Conservation (phyloP, 192 early-diverging fungal genomes). For the Polychytrium aggregatum region DNA sequence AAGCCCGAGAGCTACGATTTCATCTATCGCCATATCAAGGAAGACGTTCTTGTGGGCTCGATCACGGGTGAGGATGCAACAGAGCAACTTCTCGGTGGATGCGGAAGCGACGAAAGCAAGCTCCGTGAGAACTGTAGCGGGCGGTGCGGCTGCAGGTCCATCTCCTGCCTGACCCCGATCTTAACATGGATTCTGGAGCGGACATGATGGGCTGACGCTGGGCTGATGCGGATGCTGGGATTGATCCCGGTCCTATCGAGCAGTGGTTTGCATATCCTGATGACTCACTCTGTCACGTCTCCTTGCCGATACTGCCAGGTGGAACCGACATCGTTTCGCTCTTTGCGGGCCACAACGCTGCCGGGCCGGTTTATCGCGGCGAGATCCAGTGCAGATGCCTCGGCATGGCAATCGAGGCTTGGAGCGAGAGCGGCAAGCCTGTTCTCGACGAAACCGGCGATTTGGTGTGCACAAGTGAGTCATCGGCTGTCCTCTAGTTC, state of each 20-base stretch:
- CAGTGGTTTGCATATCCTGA: too few species aligned
- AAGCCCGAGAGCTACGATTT: slow-evolving; percentile 88
- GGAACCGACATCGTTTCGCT: slow-evolving; percentile 96
- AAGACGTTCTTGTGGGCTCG: slow-evolving; percentile 76
- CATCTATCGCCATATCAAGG: slow-evolving; percentile 76
- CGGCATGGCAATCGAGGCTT: slow-evolving; percentile 92
- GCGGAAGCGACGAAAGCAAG: too few species aligned
- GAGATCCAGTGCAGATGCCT: slow-evolving; percentile 87
- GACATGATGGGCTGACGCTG: too few species aligned
- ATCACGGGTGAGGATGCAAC: slow-evolving; percentile 71
- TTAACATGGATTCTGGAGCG: too few species aligned
- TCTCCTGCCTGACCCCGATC: too few species aligned
- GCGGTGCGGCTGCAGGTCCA: too few species aligned
- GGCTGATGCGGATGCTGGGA: too few species aligned
- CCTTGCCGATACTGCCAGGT: slow-evolving; percentile 23
- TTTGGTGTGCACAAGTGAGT: slow-evolving; percentile 68
- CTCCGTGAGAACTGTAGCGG: too few species aligned
- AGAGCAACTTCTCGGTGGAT: too few species aligned
- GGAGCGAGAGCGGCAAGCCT: slow-evolving; percentile 55
- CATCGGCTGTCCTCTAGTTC: too few species aligned
- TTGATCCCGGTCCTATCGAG: too few species aligned
- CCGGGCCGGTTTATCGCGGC: slow-evolving; percentile 85
- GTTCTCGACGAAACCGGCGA: slow-evolving; percentile 71
- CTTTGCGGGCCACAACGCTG: slow-evolving; percentile 83
- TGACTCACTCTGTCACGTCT: too few species aligned